Evolutionary conservation across 164 flowering plant genomes (phyloP), one percentile per base, ranked within the genome.

Genomic region (Malania oleifera): DNA sequence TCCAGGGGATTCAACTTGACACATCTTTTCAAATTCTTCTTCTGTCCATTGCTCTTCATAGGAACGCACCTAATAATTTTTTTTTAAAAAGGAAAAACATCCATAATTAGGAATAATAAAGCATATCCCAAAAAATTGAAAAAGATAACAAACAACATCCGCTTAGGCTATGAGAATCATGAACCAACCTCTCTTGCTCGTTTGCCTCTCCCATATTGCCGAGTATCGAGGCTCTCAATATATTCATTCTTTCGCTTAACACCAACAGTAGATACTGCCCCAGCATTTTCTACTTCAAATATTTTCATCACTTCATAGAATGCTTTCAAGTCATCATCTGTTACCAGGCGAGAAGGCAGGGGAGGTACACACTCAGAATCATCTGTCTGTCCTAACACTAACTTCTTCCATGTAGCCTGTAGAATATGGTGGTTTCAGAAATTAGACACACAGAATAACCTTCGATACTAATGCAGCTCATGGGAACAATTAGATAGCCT

Each of bases 41-140:
- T 95, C 99, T 17, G 97, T 88, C 96, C 84, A 82, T 71, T 90
- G 97, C 67, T 95, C 99, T 75, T 91, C 99, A 74, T 95, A 95
- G 40, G 97, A 93, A 22, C 99, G 89, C 40, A 93, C 99, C 99
- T 93, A 51, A 56, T 43, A 20, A 56, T 4, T 4, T 31, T 31
- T 31, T 31, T 31, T 5, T 54, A 59, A 53, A 35, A 14, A 28
- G 11, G 23, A 25, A 24, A 66, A 15, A n/a, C n/a, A n/a, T n/a
- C n/a, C n/a, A n/a, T n/a, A n/a, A 9, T 35, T 25, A 23, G 35
- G 43, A 49, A 22, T 11, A 34, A 47, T 2, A 53, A 14, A 35
- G 52, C n/a, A n/a, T n/a, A n/a, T n/a, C n/a, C 41, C 29, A 20
- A 3, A 31, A 37, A 29, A 24, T 5, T 14, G 10, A 41, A 2